Evolutionary conservation across 2,329 filamentous ascomycete species (phyloP).

Genomic region (Aureobasidium sp.): DNA sequence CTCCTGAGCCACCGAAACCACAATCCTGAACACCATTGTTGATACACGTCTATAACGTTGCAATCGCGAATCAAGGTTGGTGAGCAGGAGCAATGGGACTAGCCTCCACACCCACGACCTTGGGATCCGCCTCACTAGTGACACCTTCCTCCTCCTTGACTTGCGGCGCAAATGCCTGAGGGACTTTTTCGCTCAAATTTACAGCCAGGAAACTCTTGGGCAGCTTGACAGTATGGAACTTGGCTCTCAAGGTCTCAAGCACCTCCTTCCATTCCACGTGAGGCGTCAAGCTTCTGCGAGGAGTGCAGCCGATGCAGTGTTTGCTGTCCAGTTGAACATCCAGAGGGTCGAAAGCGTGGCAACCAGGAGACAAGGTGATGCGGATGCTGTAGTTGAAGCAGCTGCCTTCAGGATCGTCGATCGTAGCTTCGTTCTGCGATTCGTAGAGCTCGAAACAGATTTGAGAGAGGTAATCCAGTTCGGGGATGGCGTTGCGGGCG

Average conservation of each 20-base stretch:
- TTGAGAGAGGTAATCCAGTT: conserved; percentile 94
- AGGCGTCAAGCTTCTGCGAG: conserved; percentile 78
- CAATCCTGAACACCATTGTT: not conserved
- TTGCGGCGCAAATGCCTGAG: conserved; percentile 26
- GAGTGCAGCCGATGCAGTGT: conserved; percentile 91
- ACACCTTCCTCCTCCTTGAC: not conserved
- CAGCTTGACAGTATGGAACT: conserved; percentile 70
- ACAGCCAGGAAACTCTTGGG: conserved; percentile 46
- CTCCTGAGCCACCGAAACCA: no score
- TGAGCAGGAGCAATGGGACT: conserved; percentile 25
- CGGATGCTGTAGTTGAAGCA: conserved; percentile 92
- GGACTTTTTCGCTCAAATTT: conserved; percentile 43
- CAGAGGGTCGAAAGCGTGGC: conserved; percentile 91
- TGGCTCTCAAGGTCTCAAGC: conserved; percentile 89
- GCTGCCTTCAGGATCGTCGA: conserved; percentile 35
- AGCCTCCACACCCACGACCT: conserved; percentile 16
- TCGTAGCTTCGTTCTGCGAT: conserved; percentile 59
- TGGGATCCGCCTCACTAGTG: not conserved
- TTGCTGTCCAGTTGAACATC: conserved; percentile 95
- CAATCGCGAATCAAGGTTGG: conserved; percentile 12
- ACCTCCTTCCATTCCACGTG: conserved; percentile 95
- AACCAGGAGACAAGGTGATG: conserved; percentile 91
- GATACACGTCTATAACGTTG: not conserved
- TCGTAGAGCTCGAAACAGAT: conserved; percentile 99
- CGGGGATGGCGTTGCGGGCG: conserved; percentile 85